These are phyloP conservation scores for Leptographium galeiforme DNA, from an alignment of 2,329 filamentous ascomycete species.

Conservation along the genomic window DNA sequence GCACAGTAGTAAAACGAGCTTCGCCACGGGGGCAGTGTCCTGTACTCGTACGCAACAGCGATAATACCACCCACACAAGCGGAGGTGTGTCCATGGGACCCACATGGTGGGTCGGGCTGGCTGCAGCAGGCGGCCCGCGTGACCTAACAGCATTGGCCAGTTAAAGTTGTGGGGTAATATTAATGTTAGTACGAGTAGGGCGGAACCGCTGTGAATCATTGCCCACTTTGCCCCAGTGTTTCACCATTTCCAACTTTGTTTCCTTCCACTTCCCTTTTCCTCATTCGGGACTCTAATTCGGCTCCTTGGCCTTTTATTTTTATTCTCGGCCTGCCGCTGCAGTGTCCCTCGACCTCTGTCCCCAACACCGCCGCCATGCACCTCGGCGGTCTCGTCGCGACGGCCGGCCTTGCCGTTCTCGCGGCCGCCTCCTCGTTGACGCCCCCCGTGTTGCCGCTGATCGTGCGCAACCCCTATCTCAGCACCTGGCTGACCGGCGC, in stretches of 20 bases:
- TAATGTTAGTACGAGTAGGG: no score
- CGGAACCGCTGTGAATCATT: not conserved
- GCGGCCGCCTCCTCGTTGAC: slow-evolving; percentile 37
- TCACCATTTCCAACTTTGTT: not conserved
- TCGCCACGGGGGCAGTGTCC: no score
- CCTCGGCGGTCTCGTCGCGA: slow-evolving; percentile 3
- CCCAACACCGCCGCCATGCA: slow-evolving; percentile 3
- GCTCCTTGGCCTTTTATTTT: not conserved
- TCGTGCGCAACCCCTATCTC: slow-evolving; percentile 47
- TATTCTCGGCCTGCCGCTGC: not conserved
- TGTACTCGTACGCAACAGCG: no score
- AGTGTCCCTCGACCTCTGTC: not conserved
- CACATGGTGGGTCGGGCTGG: no score
- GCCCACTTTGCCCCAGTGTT: not conserved
- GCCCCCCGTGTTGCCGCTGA: slow-evolving; percentile 41
- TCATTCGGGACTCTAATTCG: no score
- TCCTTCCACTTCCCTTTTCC: not conserved
- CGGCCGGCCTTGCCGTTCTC: slow-evolving; percentile 15
- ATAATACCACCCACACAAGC: no score
- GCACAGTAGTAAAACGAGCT: no score
- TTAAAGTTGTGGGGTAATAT: slow-evolving; percentile 2
- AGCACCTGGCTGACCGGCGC: slow-evolving; percentile 52
- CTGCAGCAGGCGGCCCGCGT: no score
- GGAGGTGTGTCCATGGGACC: no score
- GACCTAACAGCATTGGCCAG: no score